A percentile compares a stretch with the other conserved stretches of the same genome.
Evolutionary conservation across 2,329 filamentous ascomycete genomes (phyloP).

Genomic region (Aspergillus fructus): DNA sequence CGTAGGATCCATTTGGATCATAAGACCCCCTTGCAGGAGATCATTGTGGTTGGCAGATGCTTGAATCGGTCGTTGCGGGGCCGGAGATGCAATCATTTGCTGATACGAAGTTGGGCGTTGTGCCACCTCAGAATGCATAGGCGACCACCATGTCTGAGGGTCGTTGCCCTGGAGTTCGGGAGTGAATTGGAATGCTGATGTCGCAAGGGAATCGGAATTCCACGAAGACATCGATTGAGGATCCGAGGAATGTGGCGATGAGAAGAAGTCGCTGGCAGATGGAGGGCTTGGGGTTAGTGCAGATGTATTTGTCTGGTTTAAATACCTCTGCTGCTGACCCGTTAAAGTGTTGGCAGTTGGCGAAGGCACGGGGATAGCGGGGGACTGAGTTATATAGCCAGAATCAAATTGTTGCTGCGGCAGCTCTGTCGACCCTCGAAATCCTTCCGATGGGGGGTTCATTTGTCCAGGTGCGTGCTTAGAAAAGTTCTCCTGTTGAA

Average conservation of each 20-base stretch:
- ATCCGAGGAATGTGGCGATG: constrained; percentile 40
- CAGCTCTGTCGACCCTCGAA: constrained; percentile 30
- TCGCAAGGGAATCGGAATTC: constrained; percentile 40
- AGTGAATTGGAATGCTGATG: constrained; percentile 39
- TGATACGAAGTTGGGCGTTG: constrained; percentile 39
- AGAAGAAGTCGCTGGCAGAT: constrained; percentile 39
- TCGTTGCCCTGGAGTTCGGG: constrained; percentile 39
- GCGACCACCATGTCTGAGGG: constrained; percentile 43
- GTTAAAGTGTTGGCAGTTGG: constrained; percentile 29
- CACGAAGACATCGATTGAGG: constrained; percentile 41
- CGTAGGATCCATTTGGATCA: constrained; percentile 39
- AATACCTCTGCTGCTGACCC: constrained; percentile 34
- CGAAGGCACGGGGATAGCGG: constrained; percentile 35
- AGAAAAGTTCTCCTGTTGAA: constrained; percentile 39
- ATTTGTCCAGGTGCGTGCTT: constrained; percentile 29
- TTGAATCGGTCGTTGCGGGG: constrained; percentile 34
- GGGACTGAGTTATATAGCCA: constrained; percentile 33
- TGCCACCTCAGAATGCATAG: constrained; percentile 34
- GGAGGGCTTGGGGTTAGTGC: constrained; percentile 35
- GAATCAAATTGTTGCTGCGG: constrained; percentile 34
- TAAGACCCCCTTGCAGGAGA: constrained; percentile 40
- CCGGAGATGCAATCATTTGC: constrained; percentile 33
- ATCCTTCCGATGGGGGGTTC: constrained; percentile 39
- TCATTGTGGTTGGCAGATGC: constrained; percentile 30
- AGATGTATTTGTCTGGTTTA: constrained; percentile 30